Evolutionary conservation across 2,329 filamentous ascomycete species (phyloP).

Genomic region (Cladophialophora exuberans): DNA sequence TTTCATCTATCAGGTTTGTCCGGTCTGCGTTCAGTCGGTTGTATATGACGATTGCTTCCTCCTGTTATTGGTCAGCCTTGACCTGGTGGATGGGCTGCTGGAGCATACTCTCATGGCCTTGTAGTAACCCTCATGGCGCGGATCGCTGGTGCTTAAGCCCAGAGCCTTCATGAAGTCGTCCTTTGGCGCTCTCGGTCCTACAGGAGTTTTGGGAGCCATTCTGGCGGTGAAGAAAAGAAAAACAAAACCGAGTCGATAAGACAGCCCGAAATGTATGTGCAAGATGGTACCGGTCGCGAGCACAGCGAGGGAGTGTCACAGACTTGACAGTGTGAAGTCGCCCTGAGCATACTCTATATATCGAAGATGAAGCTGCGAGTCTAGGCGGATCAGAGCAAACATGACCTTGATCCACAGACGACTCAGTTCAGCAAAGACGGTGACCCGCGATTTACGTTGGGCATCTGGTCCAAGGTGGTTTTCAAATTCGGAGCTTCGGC

Average conservation of each 20-base stretch:
- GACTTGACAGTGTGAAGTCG: constrained; percentile 20
- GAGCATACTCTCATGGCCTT: constrained; percentile 49
- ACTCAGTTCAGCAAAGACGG: constrained; percentile 2
- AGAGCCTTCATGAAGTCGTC: constrained; percentile 52
- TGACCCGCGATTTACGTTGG: constrained; percentile 18
- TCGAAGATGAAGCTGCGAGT: constrained; percentile 13
- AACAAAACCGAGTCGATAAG: constrained; percentile 24
- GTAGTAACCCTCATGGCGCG: constrained; percentile 49
- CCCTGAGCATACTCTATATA: constrained; percentile 29
- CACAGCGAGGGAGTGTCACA: constrained; percentile 33
- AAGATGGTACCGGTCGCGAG: constrained; percentile 28
- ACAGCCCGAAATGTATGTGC: constrained; percentile 32
- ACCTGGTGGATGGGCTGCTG: neutral
- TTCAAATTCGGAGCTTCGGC: constrained; percentile 27
- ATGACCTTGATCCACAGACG: constrained; percentile 24
- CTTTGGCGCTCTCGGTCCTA: constrained; percentile 48
- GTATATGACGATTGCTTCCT: constrained; percentile 50
- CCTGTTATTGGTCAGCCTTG: constrained; percentile 36
- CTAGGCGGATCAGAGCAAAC: constrained; percentile 24
- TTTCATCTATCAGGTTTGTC: constrained; percentile 44
- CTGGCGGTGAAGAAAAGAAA: constrained; percentile 24
- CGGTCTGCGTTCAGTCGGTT: constrained; percentile 46
- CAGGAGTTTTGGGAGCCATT: constrained; percentile 30
- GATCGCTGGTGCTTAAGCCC: constrained; percentile 44
- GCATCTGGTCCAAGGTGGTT: constrained; percentile 26